Conservation (phyloP, 164 flowering plant genomes). For the Annona squamosa region DNA sequence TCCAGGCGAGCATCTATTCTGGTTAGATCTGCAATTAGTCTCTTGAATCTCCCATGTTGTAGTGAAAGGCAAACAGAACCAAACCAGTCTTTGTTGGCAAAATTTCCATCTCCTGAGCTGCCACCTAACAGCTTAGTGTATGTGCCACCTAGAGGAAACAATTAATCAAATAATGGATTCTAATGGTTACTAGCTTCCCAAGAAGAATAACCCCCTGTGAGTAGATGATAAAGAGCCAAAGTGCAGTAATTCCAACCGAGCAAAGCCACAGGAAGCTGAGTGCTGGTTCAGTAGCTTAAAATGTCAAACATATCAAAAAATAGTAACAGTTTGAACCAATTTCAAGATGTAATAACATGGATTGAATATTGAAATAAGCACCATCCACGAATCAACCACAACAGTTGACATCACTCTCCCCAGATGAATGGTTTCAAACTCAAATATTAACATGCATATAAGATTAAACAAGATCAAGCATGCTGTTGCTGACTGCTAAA, state of each 20-base stretch:
- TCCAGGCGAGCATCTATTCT: slow-evolving; percentile 80
- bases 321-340: neutral
- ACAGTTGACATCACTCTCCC: neutral
- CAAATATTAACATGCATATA: neutral
- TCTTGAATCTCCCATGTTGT: slow-evolving; percentile 75
- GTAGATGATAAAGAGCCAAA: neutral
- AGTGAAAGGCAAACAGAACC: slow-evolving; percentile 65
- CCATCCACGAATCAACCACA: neutral
- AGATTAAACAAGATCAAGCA: neutral
- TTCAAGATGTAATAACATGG: neutral
- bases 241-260: neutral
- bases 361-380: neutral
- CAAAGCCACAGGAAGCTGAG: neutral
- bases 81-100: slow-evolving; percentile 44
- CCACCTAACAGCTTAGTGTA: slow-evolving; percentile 55
- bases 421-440: neutral
- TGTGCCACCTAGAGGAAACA: slow-evolving; percentile 43
- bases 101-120: slow-evolving; percentile 16
- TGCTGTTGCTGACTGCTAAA: no score
- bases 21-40: slow-evolving; percentile 53
- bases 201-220: neutral
- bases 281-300: neutral
- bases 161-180: neutral
- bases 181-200: neutral
- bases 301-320: neutral